Conservation (phyloP, 2,329 filamentous ascomycete genomes). For the Cordyceps cicadae region DNA sequence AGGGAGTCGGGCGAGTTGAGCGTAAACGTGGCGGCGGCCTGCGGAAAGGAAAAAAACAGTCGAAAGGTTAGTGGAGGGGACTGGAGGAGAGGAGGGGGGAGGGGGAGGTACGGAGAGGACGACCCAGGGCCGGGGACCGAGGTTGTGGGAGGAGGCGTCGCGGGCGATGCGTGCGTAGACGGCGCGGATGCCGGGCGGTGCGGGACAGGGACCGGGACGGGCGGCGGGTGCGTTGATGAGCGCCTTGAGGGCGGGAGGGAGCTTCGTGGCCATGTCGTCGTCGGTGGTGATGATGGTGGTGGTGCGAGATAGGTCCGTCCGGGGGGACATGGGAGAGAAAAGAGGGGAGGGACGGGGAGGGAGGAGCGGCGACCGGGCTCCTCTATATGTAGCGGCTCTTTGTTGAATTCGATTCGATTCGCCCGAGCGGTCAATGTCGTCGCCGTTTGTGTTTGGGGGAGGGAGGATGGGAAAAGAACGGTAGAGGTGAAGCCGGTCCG, state of each 20-base stretch:
- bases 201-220: slow-evolving; percentile 55
- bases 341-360: background rate
- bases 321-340: background rate
- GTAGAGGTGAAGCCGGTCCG: background rate
- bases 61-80: background rate
- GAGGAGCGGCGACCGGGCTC: background rate
- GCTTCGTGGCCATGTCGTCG: slow-evolving; percentile 55
- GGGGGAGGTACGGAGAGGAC: slow-evolving; percentile 47
- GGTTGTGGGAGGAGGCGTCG: slow-evolving; percentile 52
- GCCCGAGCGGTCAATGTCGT: background rate
- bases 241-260: slow-evolving; percentile 62
- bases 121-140: slow-evolving; percentile 58
- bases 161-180: slow-evolving; percentile 57
- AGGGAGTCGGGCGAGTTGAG: slow-evolving; percentile 78
- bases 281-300: slow-evolving; percentile 3
- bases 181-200: slow-evolving; percentile 51
- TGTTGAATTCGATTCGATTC: background rate
- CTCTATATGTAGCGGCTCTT: background rate
- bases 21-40: slow-evolving; percentile 77
- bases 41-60: too few relatives aligned
- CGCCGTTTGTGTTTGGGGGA: background rate
- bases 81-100: background rate
- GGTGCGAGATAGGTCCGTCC: background rate
- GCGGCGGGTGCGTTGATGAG: slow-evolving; percentile 65
- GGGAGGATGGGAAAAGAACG: background rate